A percentile compares a stretch with the other conserved stretches of the same genome.
Evolutionary conservation across 306 rosid species (phyloP).

Genomic region (Dalbergia cochinchinensis): DNA sequence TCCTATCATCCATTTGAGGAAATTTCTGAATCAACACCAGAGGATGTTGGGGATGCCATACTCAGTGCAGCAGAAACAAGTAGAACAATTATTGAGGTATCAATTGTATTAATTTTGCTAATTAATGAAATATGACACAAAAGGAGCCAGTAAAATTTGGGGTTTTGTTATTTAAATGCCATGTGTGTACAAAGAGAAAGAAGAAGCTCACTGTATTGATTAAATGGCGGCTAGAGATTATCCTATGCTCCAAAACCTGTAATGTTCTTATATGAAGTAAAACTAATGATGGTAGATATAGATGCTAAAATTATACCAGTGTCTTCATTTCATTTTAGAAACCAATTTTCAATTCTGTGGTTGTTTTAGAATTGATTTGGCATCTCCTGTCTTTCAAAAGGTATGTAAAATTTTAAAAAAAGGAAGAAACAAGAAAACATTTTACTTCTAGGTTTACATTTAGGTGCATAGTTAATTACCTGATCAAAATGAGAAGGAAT

Average conservation of each 20-base stretch:
- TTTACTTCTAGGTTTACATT: slow-evolving; percentile 11
- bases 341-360: slow-evolving; percentile 20
- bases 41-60: slow-evolving; percentile 63
- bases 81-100: slow-evolving; percentile 93
- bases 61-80: slow-evolving; percentile 84
- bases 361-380: slow-evolving; percentile 15
- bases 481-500: neutral
- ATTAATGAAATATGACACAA: slow-evolving; percentile 3
- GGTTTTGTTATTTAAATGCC: slow-evolving; percentile 37
- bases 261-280: slow-evolving; percentile 25
- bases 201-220: slow-evolving; percentile 16
- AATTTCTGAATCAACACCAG: slow-evolving; percentile 57
- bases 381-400: slow-evolving; percentile 12
- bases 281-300: slow-evolving; percentile 20
- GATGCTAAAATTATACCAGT: slow-evolving; percentile 27
- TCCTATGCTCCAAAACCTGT: slow-evolving; percentile 32
- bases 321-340: slow-evolving; percentile 24
- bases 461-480: slow-evolving; percentile 11
- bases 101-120: slow-evolving; percentile 35
- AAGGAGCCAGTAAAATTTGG: slow-evolving; percentile 31
- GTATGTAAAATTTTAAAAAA: slow-evolving; percentile 6
- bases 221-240: slow-evolving; percentile 25
- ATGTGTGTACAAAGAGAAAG: slow-evolving; percentile 14
- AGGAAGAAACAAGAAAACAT: neutral
- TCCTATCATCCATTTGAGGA: slow-evolving; percentile 96